Conservation (phyloP, 495 filamentous ascomycete species). For the Penicillium cinerascens region DNA sequence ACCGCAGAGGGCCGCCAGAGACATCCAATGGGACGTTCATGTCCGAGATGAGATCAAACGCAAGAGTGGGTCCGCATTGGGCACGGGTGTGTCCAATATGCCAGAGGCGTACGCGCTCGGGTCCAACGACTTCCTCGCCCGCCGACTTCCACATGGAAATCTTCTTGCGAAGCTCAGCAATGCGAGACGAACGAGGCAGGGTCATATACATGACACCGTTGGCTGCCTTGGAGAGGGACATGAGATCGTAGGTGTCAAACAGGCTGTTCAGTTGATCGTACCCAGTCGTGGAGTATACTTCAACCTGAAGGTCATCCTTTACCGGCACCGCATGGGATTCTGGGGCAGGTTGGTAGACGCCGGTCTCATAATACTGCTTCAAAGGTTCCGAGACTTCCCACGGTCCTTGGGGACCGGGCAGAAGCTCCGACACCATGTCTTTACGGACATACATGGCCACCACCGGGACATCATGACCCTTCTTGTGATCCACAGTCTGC, state of each 20-base stretch:
- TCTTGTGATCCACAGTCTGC: slow-evolving; percentile 40
- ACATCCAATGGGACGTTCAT: slow-evolving; percentile 32
- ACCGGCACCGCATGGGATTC: slow-evolving; percentile 8
- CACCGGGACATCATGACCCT: slow-evolving; percentile 56
- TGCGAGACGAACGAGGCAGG: slow-evolving; percentile 35
- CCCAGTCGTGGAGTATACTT: slow-evolving; percentile 38
- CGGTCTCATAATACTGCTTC: slow-evolving; percentile 40
- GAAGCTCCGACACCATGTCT: slow-evolving; percentile 43
- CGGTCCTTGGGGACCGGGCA: slow-evolving; percentile 43
- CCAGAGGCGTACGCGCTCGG: slow-evolving; percentile 44
- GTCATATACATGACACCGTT: slow-evolving; percentile 41
- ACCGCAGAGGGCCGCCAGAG: slow-evolving; percentile 29
- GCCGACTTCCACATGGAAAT: slow-evolving; percentile 35
- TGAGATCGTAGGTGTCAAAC: slow-evolving; percentile 46
- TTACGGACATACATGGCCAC: slow-evolving; percentile 55
- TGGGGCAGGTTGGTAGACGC: slow-evolving; percentile 16
- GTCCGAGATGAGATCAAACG: slow-evolving; percentile 36
- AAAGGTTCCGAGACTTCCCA: slow-evolving; percentile 35
- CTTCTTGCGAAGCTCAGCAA: slow-evolving; percentile 43
- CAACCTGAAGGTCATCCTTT: slow-evolving; percentile 34
- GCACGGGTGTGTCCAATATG: slow-evolving; percentile 39
- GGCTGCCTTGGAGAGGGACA: slow-evolving; percentile 38
- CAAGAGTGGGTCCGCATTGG: slow-evolving; percentile 33
- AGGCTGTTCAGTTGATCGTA: slow-evolving; percentile 36
- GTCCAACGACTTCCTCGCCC: slow-evolving; percentile 15